These are phyloP conservation scores for Aspergillus campestris DNA, from an alignment of 495 filamentous ascomycete genomes.

Conservation along the genomic window DNA sequence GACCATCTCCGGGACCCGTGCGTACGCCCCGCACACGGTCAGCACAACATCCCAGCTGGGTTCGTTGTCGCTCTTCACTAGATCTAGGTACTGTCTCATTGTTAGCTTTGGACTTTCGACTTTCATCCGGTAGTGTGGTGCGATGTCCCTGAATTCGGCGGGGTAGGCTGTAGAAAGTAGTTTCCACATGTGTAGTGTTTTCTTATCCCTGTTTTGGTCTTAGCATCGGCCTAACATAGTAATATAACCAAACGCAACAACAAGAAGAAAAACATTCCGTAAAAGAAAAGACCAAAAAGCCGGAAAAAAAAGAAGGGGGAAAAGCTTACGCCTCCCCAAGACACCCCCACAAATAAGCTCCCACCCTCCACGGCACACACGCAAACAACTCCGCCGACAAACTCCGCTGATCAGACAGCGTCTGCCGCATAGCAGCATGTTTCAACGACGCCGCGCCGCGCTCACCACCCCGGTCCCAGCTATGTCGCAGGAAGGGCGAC, in stretches of 20 bases:
- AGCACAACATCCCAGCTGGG: slow-evolving; percentile 25
- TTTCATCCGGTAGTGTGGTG: slow-evolving; percentile 16
- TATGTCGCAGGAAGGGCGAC: slow-evolving; percentile 22
- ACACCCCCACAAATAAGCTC: slow-evolving; percentile 31
- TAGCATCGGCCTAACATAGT: too few species aligned
- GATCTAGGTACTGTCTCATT: slow-evolving; percentile 24
- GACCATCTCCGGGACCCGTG: slow-evolving; percentile 24
- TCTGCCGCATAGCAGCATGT: slow-evolving; percentile 22
- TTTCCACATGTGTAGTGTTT: slow-evolving; percentile 36
- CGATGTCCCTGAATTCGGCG: slow-evolving; percentile 15
- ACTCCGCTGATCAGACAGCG: slow-evolving; percentile 24
- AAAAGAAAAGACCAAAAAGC: background rate
- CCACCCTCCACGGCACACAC: slow-evolving; percentile 29
- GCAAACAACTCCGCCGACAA: slow-evolving; percentile 20
- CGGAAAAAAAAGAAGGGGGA: background rate
- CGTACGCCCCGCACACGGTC: slow-evolving; percentile 18
- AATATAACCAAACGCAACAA: background rate
- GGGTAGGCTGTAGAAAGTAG: slow-evolving; percentile 30
- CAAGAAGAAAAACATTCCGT: background rate
- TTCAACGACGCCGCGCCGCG: slow-evolving; percentile 24
- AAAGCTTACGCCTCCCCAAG: slow-evolving; percentile 23
- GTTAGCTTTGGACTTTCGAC: slow-evolving; percentile 16
- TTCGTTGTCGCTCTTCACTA: slow-evolving; percentile 17
- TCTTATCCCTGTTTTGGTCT: slow-evolving; percentile 8
- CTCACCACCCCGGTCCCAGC: slow-evolving; percentile 15